Percentiles rank a stretch among this genome's conserved stretches.
Conservation (phyloP, 345 rosid genomes). For the Punica granatum region DNA sequence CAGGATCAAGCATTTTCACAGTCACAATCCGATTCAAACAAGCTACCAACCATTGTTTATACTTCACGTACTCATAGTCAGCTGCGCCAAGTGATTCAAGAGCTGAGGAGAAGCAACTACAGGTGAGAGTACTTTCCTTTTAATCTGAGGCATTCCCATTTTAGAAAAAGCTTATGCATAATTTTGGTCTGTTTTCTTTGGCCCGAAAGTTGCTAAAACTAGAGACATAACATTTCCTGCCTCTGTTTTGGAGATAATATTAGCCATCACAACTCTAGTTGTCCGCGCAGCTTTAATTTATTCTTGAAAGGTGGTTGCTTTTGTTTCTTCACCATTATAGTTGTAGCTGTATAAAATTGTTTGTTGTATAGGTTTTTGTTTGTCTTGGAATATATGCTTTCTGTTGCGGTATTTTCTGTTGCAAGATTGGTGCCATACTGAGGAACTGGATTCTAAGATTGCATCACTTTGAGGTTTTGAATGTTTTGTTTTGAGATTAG, state of each 20-base stretch:
- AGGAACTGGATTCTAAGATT: neutral
- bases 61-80: conserved; percentile 96
- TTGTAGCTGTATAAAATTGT: neutral
- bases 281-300: neutral
- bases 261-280: no score
- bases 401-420: neutral
- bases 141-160: neutral
- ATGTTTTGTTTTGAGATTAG: neutral
- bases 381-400: neutral
- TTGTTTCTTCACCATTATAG: neutral
- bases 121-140: conserved; percentile 33
- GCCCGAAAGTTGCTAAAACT: neutral
- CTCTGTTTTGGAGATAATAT: no score
- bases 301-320: neutral
- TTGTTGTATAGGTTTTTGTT: neutral
- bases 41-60: conserved; percentile 69
- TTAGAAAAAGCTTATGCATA: neutral
- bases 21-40: conserved; percentile 21
- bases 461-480: neutral
- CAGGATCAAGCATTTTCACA: conserved; percentile 20
- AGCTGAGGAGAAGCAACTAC: conserved; percentile 78
- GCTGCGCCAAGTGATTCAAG: conserved; percentile 88
- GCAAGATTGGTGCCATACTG: neutral
- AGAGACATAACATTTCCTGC: no score
- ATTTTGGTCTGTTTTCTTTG: neutral